phyloP scores from a whole-genome alignment of 2,329 filamentous ascomycete species.

The Dactylellina parvicollis region DNA sequence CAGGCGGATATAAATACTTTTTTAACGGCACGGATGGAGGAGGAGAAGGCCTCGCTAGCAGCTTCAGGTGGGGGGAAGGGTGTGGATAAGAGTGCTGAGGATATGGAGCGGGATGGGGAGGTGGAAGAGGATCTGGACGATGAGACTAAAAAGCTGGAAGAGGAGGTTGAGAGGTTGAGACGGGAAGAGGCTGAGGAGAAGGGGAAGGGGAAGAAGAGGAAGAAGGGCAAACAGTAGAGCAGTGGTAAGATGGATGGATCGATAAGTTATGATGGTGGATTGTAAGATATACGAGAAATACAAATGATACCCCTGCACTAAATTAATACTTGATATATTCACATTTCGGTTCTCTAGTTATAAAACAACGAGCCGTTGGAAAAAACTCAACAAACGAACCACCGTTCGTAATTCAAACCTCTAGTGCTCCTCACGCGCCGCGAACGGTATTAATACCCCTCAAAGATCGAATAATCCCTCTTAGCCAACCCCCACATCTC shows the following conservation, averaged over 20 bases:
- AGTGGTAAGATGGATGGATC: background rate
- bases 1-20: constrained; percentile 44
- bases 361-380: no score
- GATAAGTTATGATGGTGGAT: background rate
- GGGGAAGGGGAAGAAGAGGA: constrained; percentile 37
- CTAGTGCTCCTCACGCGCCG: background rate
- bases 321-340: background rate
- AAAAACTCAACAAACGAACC: no score
- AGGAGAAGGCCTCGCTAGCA: constrained; percentile 15
- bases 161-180: constrained; percentile 34
- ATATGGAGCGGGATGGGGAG: constrained; percentile 51
- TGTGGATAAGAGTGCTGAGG: constrained; percentile 18
- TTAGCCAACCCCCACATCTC: background rate
- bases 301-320: constrained; percentile 19
- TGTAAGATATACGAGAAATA: constrained; percentile 22
- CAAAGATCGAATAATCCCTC: background rate
- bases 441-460: background rate
- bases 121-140: constrained; percentile 51
- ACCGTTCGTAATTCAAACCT: no score
- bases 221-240: constrained; percentile 25
- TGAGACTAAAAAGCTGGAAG: constrained; percentile 46
- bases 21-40: constrained; percentile 39
- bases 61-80: constrained; percentile 2
- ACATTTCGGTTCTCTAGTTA: no score
- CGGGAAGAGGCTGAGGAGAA: constrained; percentile 32